Conservation (phyloP, 2,329 filamentous ascomycete genomes). For the Amesomyces nigricolor region DNA sequence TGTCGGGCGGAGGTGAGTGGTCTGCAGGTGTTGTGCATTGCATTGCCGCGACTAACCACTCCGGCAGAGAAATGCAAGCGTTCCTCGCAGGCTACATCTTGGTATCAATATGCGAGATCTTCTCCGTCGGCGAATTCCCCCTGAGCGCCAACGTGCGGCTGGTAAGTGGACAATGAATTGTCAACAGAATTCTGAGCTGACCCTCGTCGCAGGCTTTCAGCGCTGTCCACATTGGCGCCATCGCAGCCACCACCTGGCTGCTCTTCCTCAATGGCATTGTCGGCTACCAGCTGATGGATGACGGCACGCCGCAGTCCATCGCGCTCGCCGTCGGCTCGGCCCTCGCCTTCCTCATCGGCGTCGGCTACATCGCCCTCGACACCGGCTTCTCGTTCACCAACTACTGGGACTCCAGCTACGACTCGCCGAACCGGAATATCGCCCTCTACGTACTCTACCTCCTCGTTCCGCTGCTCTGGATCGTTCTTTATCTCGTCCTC, state of each 20-base stretch:
- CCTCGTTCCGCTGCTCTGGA: conserved; percentile 78
- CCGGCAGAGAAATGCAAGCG: conserved; percentile 82
- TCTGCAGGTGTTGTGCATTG: not conserved
- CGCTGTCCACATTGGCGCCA: conserved; percentile 83
- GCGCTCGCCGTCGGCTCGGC: conserved; percentile 69
- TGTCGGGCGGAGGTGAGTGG: conserved; percentile 75
- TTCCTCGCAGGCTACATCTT: conserved; percentile 84
- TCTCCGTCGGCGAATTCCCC: conserved; percentile 87
- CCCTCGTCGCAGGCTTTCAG: conserved; percentile 63
- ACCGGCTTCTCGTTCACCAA: conserved; percentile 82
- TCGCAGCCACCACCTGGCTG: conserved; percentile 83
- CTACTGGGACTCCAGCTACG: conserved; percentile 61
- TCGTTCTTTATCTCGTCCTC: conserved; percentile 81
- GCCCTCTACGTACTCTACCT: conserved; percentile 93
- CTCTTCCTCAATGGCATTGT: conserved; percentile 88
- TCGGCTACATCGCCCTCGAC: conserved; percentile 92
- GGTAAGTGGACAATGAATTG: conserved; percentile 43
- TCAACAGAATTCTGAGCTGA: not conserved
- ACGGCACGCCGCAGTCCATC: conserved; percentile 81
- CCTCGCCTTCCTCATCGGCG: conserved; percentile 71
- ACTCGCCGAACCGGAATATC: conserved; percentile 63
- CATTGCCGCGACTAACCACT: conserved; percentile 13
- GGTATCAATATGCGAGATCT: conserved; percentile 91
- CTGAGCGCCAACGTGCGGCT: conserved; percentile 63
- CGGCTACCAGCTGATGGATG: conserved; percentile 88